Percentiles rank a stretch among this genome's conserved stretches.
These are phyloP conservation scores for Ogataea pini DNA, from an alignment of 805 yeast genomes.

Conservation along the genomic window DNA sequence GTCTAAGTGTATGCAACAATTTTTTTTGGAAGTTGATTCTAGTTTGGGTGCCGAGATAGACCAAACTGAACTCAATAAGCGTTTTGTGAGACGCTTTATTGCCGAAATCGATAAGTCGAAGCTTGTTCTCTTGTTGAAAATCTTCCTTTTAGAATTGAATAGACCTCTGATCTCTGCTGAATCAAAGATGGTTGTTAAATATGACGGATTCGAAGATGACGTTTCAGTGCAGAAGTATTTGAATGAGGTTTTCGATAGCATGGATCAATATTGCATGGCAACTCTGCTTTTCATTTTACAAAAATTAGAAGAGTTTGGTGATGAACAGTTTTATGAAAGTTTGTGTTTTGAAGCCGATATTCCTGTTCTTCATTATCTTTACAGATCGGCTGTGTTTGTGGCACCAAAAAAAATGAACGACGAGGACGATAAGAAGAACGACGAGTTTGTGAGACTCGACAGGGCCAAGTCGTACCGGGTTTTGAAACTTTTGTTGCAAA, in stretches of 20 bases:
- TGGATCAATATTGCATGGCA: conserved; percentile 20
- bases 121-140: conserved; percentile 15
- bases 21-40: neutral
- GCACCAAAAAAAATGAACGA: neutral
- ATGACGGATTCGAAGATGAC: conserved; percentile 1
- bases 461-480: conserved; percentile 10
- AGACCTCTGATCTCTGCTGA: conserved; percentile 17
- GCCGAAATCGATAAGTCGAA: conserved; percentile 8
- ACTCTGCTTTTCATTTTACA: conserved; percentile 10
- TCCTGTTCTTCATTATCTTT: conserved; percentile 17
- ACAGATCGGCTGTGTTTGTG: conserved; percentile 14
- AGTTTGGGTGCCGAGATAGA: neutral
- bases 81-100: conserved; percentile 6
- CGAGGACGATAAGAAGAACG: conserved; percentile 8
- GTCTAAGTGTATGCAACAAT: conserved; percentile 6
- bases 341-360: conserved; percentile 13
- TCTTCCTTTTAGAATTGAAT: conserved; percentile 16
- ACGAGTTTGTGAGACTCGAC: conserved; percentile 14
- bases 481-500: conserved; percentile 1
- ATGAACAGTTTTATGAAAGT: conserved; percentile 8
- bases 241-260: conserved; percentile 5
- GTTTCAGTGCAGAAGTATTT: conserved; percentile 3
- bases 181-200: conserved; percentile 14
- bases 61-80: neutral
- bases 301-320: conserved; percentile 1